These are phyloP conservation scores for Diplodia scrobiculata DNA, from an alignment of 2,329 filamentous ascomycete species.

Conservation along the genomic window DNA sequence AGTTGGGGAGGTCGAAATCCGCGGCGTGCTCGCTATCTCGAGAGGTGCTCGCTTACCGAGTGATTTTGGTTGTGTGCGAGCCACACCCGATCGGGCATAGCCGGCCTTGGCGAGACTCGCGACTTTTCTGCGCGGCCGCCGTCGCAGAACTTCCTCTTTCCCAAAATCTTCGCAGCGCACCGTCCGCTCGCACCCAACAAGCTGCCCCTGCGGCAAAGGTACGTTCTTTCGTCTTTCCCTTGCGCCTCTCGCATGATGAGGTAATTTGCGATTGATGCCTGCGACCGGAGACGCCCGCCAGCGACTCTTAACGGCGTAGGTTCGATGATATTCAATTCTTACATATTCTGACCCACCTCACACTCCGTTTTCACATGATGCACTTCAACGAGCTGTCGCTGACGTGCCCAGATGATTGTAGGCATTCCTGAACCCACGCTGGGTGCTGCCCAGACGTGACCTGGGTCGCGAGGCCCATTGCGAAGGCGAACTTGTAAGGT, in stretches of 20 bases:
- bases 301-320: conserved; percentile 76
- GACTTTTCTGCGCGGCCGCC: conserved; percentile 21
- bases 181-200: not conserved
- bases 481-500: conserved; percentile 2
- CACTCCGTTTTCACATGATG: not conserved
- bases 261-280: conserved; percentile 99
- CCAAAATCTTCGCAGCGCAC: not conserved
- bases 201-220: conserved; percentile 14
- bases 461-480: not conserved
- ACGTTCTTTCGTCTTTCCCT: not conserved
- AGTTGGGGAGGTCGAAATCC: conserved; percentile 30
- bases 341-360: conserved; percentile 85
- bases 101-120: conserved; percentile 8
- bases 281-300: conserved; percentile 84
- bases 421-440: not conserved
- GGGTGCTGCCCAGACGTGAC: not conserved
- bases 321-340: conserved; percentile 91
- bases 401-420: conserved; percentile 23
- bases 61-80: conserved; percentile 28
- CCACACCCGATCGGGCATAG: conserved; percentile 4
- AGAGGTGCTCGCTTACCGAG: conserved; percentile 26
- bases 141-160: conserved; percentile 2
- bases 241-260: conserved; percentile 68
- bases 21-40: conserved; percentile 22
- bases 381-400: conserved; percentile 7